Base-by-base conservation (phyloP, 805 yeast species). In the Hanseniaspora meyeri region DNA sequence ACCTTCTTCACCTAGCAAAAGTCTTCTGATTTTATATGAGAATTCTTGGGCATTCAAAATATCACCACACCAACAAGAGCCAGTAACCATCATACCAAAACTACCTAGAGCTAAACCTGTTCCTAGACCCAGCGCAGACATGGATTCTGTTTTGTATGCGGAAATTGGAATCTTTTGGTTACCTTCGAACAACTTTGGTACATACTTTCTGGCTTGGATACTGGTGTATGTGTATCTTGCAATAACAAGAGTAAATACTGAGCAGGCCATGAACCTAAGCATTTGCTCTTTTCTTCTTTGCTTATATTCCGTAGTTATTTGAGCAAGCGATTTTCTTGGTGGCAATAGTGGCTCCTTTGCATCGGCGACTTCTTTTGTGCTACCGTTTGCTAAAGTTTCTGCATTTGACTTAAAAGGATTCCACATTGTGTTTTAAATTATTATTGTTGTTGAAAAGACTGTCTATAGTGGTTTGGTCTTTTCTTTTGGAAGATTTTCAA, bases 111-210 rank as follows among this genome's bases (percentile, higher is more conserved):
- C 86, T 17, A 90, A 70, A 49, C 85, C 69, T 0, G 95, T 79
- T 1, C 96, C 95, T 43, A 86, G 83, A 0, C 83, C 80, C 2
- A 90, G 87, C 0, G 96, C 96, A 43, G 82, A 80, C 37, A 87
- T 79, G 1, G 96, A 96, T 66, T 89, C 96, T 55, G 80, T 78
- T 59, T 86, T 81, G 65, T 86, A 82, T 34, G 85, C 83, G 64
- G 83, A 85, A n/a, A 81, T 74, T 5, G 96, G 96, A 1, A 95
- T 95, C 57, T 80, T 77, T 63, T 88, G 91, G 68, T 89, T 89
- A 12, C 90, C 87, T 63, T 87, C 89, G 69, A 86, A 90, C 63
- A 82, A 74, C 45, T 76, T 77, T 8, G 96, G 96, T 6, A 80
- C 69, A 62, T 80, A 88, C 68, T 84, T 82, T 62, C 96, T 75